These are phyloP conservation scores for Backusella morwellensis DNA, from an alignment of 192 early-diverging fungal genomes.

Conservation along the genomic window DNA sequence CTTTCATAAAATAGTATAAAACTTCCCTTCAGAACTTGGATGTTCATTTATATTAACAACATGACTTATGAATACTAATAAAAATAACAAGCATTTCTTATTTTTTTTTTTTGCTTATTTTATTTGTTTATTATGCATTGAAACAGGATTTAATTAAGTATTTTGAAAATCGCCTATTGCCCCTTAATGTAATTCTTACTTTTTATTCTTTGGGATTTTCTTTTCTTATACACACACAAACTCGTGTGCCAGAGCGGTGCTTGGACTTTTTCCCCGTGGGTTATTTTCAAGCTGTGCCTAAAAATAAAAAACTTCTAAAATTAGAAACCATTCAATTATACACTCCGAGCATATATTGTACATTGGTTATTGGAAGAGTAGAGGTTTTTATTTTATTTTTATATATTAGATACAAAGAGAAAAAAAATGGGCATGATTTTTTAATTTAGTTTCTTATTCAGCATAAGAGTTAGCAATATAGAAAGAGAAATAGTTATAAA, in stretches of 20 bases:
- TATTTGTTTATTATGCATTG: background rate
- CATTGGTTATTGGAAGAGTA: too few species aligned
- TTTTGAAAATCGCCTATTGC: background rate
- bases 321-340: background rate
- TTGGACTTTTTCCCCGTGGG: background rate
- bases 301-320: conserved; percentile 5
- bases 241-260: background rate
- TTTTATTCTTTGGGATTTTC: background rate
- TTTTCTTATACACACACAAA: background rate
- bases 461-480: too few species aligned
- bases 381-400: too few species aligned
- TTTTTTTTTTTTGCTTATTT: background rate
- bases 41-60: background rate
- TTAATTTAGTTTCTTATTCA: too few species aligned
- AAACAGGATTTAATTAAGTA: conserved; percentile 5
- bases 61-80: background rate
- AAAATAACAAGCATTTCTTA: too few species aligned
- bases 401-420: too few species aligned
- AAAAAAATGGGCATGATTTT: too few species aligned
- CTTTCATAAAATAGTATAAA: background rate
- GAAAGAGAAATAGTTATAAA: too few species aligned
- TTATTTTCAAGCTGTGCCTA: background rate
- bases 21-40: background rate
- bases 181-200: background rate
- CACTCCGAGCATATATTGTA: background rate